Base-by-base conservation (phyloP, 495 filamentous ascomycete species). In the Lophiostoma macrostomum region DNA sequence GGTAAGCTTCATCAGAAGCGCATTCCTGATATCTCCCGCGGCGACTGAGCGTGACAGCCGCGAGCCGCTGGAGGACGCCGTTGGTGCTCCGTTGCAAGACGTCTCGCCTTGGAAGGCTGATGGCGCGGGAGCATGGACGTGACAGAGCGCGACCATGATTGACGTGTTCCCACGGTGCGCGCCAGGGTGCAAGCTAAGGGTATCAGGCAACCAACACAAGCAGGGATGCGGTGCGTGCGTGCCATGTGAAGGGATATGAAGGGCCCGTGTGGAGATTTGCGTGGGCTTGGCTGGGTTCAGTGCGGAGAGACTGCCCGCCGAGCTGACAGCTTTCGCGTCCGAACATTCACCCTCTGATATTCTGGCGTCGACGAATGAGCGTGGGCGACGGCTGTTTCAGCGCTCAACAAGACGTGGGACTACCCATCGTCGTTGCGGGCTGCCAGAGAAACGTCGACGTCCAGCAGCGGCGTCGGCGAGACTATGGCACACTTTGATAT, bases 251-350 rank as follows among this genome's bases (percentile, higher is more conserved):
- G n/a, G n/a, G n/a, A n/a, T n/a, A n/a, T n/a, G n/a, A n/a, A n/a
- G n/a, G n/a, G 45, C 45, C 45, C 38, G 46, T 57, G 53, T 57
- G 53, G 53, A 57, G 46, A 57, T 57, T 57, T 35, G 50, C 45
- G 22, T 32, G 28, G 37, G 24, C 48, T 41, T 40, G 48, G 48
- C 48, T 12, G 48, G n/a, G 45, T 11, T 18, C 18, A 32, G 40
- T 22, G 51, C 51, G 53, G 46, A 57, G 38, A 32, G 53, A 43
- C 46, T 50, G 53, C 37, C 50, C 45, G 20, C 53, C 45, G 45
- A 36, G 45, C 46, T 50, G 22, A 57, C 53, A 22, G 13, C 11
- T 29, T 11, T 35, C 22, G 38, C 29, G 22, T 20, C 43, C 28
- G 18, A 16, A n/a, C 12, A 4, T 28, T 43, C 43, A 35, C 7